Evolutionary conservation across 2,329 filamentous ascomycete genomes (phyloP).

Genomic region (Sordariomycetes sp.): DNA sequence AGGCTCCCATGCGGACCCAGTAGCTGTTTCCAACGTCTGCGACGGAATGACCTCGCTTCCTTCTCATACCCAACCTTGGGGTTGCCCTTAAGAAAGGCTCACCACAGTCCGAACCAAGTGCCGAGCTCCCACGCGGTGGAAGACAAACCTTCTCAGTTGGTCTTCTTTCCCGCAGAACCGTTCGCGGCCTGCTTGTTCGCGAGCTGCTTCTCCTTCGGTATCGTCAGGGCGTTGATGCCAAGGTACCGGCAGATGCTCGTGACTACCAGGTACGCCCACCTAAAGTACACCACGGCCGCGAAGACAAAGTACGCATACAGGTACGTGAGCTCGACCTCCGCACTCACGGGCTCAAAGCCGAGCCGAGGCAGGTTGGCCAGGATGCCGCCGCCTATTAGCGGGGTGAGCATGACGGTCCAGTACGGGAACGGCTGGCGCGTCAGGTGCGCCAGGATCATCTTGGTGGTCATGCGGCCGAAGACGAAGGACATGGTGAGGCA

Average conservation of each 20-base stretch:
- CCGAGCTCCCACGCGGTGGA: background rate
- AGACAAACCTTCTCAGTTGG: background rate
- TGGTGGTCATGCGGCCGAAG: slow-evolving; percentile 96
- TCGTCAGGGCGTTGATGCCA: slow-evolving; percentile 90
- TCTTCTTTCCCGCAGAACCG: slow-evolving; percentile 1
- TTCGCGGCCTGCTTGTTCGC: slow-evolving; percentile 28
- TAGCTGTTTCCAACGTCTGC: background rate
- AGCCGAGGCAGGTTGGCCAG: slow-evolving; percentile 74
- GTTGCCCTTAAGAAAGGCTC: background rate
- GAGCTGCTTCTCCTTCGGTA: slow-evolving; percentile 52
- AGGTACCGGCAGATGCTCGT: slow-evolving; percentile 85
- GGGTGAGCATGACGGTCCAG: slow-evolving; percentile 87
- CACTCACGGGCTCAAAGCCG: slow-evolving; percentile 56
- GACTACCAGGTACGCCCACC: slow-evolving; percentile 87
- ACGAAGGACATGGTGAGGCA: slow-evolving; percentile 94
- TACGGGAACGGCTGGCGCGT: slow-evolving; percentile 90
- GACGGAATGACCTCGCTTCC: background rate
- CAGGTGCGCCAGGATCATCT: slow-evolving; percentile 94
- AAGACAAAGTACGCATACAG: slow-evolving; percentile 78
- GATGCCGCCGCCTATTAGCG: slow-evolving; percentile 75
- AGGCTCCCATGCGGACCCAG: background rate
- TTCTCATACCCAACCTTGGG: background rate
- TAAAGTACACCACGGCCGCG: slow-evolving; percentile 74
- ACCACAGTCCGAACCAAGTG: background rate
- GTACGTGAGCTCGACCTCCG: slow-evolving; percentile 64